Evolutionary conservation across 495 filamentous ascomycete genomes (phyloP).

Genomic region (Aspergillus nanangensis): DNA sequence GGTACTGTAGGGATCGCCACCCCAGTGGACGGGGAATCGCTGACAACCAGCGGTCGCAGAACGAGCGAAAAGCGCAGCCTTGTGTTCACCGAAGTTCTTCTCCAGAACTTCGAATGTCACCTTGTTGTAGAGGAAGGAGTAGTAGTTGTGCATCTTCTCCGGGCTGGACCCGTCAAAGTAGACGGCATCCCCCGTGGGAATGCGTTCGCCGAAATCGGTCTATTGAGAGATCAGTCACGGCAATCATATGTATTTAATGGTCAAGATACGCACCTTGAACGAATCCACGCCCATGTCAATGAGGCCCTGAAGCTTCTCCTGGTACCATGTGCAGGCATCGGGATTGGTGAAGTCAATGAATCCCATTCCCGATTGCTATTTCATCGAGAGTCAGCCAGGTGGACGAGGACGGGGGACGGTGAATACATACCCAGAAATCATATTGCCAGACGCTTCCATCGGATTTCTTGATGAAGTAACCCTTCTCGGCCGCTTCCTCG

Average conservation of each 20-base stretch:
- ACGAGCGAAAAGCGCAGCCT: slow-evolving; percentile 9
- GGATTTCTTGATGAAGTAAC: slow-evolving; percentile 4
- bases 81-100: slow-evolving; percentile 5
- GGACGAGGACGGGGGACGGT: neutral
- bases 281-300: slow-evolving; percentile 11
- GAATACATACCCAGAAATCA: slow-evolving; percentile 7
- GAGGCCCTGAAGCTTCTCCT: slow-evolving; percentile 7
- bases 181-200: slow-evolving; percentile 9
- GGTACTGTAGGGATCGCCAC: slow-evolving; percentile 10
- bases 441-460: slow-evolving; percentile 12
- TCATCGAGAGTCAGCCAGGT: neutral
- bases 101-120: slow-evolving; percentile 8
- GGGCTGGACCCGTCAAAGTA: slow-evolving; percentile 10
- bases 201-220: slow-evolving; percentile 12
- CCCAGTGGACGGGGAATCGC: slow-evolving; percentile 11
- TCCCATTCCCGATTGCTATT: slow-evolving; percentile 9
- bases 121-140: slow-evolving; percentile 10
- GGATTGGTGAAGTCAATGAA: slow-evolving; percentile 11
- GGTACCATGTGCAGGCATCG: slow-evolving; percentile 10
- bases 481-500: slow-evolving; percentile 9
- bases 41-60: slow-evolving; percentile 9
- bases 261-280: slow-evolving; percentile 3
- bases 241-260: neutral
- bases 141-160: slow-evolving; percentile 11
- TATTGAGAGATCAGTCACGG: neutral